phyloP scores from a whole-genome alignment of 1,284 basidiomycete genomes.

The Pulveroboletus sp. region DNA sequence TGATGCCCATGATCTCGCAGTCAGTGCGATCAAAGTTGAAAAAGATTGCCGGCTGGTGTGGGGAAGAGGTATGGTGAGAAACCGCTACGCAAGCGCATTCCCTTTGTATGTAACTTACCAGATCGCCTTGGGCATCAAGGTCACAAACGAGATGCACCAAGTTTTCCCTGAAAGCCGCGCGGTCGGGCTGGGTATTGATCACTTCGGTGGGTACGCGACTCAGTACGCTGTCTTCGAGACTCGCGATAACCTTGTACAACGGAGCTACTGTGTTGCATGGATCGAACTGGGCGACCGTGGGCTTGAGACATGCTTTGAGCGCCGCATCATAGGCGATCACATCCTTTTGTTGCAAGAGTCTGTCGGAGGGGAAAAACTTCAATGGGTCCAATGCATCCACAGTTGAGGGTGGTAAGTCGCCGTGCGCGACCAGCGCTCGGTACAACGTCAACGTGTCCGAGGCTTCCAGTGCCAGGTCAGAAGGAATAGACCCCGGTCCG shows the following conservation, averaged over 20 bases:
- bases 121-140: constrained; percentile 48
- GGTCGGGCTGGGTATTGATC: constrained; percentile 38
- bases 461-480: constrained; percentile 63
- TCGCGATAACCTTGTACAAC: constrained; percentile 42
- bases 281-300: constrained; percentile 43
- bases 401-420: constrained; percentile 25
- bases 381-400: constrained; percentile 45
- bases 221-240: constrained; percentile 44
- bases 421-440: constrained; percentile 39
- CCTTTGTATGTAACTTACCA: constrained; percentile 43
- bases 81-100: too few relatives aligned
- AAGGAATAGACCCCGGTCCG: constrained; percentile 50
- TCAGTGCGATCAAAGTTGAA: constrained; percentile 64
- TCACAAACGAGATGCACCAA: constrained; percentile 56
- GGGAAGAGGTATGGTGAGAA: constrained; percentile 1
- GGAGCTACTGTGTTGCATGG: constrained; percentile 39
- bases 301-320: constrained; percentile 48
- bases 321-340: constrained; percentile 56
- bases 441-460: constrained; percentile 56
- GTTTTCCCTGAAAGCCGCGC: constrained; percentile 39
- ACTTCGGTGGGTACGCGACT: constrained; percentile 20
- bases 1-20: constrained; percentile 55
- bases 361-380: constrained; percentile 44
- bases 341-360: constrained; percentile 56
- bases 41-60: constrained; percentile 58